These are phyloP conservation scores for Fusarium domesticum DNA, from an alignment of 2,329 filamentous ascomycete species.

Conservation along the genomic window DNA sequence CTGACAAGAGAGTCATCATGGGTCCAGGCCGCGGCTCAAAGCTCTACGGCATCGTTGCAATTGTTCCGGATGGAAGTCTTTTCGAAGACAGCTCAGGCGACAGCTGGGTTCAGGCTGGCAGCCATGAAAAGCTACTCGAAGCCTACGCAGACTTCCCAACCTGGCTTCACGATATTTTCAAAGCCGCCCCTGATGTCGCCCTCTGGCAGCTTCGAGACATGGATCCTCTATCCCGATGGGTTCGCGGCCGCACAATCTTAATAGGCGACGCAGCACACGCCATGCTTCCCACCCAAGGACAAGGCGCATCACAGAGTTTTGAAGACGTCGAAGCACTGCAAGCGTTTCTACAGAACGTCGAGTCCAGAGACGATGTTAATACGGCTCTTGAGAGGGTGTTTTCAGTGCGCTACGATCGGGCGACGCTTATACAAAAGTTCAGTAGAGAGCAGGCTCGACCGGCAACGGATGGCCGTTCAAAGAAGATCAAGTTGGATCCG, in stretches of 20 bases:
- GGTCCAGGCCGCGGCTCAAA: constrained; percentile 18
- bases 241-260: constrained; percentile 4
- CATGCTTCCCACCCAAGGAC: constrained; percentile 13
- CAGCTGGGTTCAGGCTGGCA: constrained; percentile 21
- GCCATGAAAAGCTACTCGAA: constrained; percentile 16
- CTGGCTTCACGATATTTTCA: constrained; percentile 9
- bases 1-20: constrained; percentile 24
- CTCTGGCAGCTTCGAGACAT: constrained; percentile 13
- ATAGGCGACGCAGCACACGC: constrained; percentile 13
- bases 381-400: constrained; percentile 6
- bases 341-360: neutral
- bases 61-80: constrained; percentile 20
- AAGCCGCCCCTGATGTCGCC: constrained; percentile 2
- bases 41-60: constrained; percentile 19
- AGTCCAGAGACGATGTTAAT: constrained; percentile 1
- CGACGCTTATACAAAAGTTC: constrained; percentile 19
- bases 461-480: constrained; percentile 14
- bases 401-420: constrained; percentile 13
- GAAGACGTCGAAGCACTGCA: constrained; percentile 12
- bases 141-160: constrained; percentile 12
- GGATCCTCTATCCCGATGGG: constrained; percentile 8
- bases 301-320: constrained; percentile 12
- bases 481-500: constrained; percentile 18
- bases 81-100: constrained; percentile 14
- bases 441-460: constrained; percentile 22